Base-by-base conservation (phyloP, 225 moss, liverwort and hornwort genomes). In the Climacium dendroides region DNA sequence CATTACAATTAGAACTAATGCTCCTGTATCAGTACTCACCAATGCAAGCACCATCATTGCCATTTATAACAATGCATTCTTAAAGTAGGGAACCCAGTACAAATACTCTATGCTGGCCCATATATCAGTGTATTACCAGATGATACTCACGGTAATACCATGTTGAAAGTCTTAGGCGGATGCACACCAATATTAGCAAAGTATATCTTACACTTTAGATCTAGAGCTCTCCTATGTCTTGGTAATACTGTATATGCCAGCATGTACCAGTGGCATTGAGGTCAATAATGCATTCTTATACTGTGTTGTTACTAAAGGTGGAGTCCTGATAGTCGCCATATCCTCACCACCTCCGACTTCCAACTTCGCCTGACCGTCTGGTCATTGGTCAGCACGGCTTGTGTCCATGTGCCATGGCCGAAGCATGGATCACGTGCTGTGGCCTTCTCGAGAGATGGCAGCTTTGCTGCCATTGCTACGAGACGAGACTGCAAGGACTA, bases 271-370 rank as follows among this genome's bases (percentile, higher is more conserved):
- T 71, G 71, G 30, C 55, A 71, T 83, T 43, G 23, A 14, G 41
- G 69, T 71, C 57, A 57, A 58, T 71, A 83, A 83, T 64, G 19
- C 43, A 65, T 22, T 82, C 57, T 29, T 34, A 10, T 35, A 34
- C 19, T 77, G 32, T 53, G n/a, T 23, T 72, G 32, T 32, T 72
- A 35, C 76, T 32, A 60, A 86, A 92, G 97, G 85, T 96, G 97
- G 97, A 94, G 97, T 78, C 97, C 97, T 48, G 97, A 97, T 87
- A 96, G 97, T 87, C 94, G 97, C 52, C 97, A 97, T 77, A 96
- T 97, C 69, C 96, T 97, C 74, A 97, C 96, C 61, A 93, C 96
- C 43, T 97, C 97, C 50, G 97, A 97, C 77, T 97, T 97, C 64
- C 94, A 94, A 62, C 96, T 97, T 62, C 97, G 97, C 73, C 82